Conservation (phyloP, 2,329 filamentous ascomycete genomes). For the Verticillium klebahnii region DNA sequence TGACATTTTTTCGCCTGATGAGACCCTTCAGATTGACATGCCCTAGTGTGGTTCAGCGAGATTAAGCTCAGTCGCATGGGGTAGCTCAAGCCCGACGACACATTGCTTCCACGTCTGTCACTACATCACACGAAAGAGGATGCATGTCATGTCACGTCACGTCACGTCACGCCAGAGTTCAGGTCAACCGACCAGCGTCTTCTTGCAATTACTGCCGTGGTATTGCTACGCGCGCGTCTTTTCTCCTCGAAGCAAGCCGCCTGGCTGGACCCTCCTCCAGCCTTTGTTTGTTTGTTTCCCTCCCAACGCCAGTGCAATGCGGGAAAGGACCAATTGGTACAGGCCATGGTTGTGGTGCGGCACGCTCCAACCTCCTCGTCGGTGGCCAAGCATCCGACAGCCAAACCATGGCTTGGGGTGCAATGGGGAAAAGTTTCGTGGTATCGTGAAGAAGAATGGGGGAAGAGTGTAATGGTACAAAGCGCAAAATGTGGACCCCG, state of each 20-base stretch:
- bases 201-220: slow-evolving; percentile 1
- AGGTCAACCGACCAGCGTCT: background rate
- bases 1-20: no score
- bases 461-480: slow-evolving; percentile 34
- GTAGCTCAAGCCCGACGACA: no score
- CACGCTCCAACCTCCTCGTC: background rate
- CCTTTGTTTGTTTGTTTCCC: slow-evolving; percentile 21
- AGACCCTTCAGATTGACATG: no score
- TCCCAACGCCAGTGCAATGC: slow-evolving; percentile 59
- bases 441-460: slow-evolving; percentile 35
- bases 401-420: slow-evolving; percentile 5
- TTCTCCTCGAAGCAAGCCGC: slow-evolving; percentile 24
- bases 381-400: slow-evolving; percentile 4
- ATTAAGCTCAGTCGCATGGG: no score
- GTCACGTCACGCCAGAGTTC: background rate
- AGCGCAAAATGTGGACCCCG: slow-evolving; percentile 10
- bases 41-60: no score
- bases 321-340: slow-evolving; percentile 30
- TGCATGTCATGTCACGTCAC: no score
- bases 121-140: no score
- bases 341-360: slow-evolving; percentile 17
- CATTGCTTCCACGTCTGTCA: no score
- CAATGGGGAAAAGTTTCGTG: slow-evolving; percentile 32
- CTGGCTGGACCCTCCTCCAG: slow-evolving; percentile 16
- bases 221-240: slow-evolving; percentile 18